Conservation (phyloP, 1,139 yeast species). For the Schizosaccharomyces versatilis region DNA sequence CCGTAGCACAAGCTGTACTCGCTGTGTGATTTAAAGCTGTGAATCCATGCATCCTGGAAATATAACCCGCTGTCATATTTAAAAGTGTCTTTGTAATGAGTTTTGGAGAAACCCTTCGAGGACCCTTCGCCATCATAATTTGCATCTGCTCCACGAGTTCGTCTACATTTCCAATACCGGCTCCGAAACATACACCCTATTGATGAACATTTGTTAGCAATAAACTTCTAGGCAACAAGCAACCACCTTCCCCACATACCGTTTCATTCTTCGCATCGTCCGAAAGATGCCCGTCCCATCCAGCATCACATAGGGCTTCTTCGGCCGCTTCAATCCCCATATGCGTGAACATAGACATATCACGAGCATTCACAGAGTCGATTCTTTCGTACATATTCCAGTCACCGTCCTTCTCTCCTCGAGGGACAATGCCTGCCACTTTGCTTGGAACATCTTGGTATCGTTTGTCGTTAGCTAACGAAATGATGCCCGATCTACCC, state of each 20-base stretch:
- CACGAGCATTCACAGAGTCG: constrained; percentile 19
- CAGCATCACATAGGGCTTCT: constrained; percentile 55
- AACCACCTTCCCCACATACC: too few relatives aligned
- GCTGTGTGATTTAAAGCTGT: constrained; percentile 71
- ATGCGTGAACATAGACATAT: constrained; percentile 54
- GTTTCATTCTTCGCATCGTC: too few relatives aligned
- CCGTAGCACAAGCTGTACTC: constrained; percentile 93
- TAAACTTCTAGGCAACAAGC: neutral
- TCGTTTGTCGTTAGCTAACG: constrained; percentile 27
- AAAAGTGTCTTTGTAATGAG: constrained; percentile 65
- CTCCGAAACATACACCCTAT: constrained; percentile 65
- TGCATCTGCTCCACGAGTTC: constrained; percentile 22
- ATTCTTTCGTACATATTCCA: constrained; percentile 24
- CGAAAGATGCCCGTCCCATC: constrained; percentile 19
- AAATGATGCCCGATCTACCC: constrained; percentile 20
- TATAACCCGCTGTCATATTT: constrained; percentile 89
- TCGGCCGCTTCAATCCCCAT: constrained; percentile 56
- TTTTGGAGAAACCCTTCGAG: constrained; percentile 57
- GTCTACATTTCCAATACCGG: constrained; percentile 78
- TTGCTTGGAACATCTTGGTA: constrained; percentile 39
- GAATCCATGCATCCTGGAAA: constrained; percentile 48
- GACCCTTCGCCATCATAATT: constrained; percentile 24
- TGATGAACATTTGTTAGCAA: neutral
- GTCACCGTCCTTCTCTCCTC: constrained; percentile 29
- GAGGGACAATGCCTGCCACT: constrained; percentile 55